Conservation (phyloP, 768 basidiomycete genomes). For the Auricularia cornea region DNA sequence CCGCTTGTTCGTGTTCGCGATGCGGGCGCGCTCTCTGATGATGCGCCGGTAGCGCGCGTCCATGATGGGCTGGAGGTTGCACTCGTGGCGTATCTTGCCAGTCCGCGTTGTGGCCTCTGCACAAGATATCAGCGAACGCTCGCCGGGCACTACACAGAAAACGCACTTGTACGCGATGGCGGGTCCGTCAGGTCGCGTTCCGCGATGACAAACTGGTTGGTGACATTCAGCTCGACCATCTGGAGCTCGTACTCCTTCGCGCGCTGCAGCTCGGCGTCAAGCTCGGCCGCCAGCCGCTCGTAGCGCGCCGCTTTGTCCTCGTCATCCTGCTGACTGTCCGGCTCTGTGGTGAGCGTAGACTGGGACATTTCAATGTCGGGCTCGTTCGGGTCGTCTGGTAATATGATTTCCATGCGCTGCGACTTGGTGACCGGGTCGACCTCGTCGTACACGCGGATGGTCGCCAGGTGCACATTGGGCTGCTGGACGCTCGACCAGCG, state of each 20-base stretch:
- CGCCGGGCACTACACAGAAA: too few species aligned
- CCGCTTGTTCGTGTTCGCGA: slow-evolving; percentile 57
- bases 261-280: not conserved
- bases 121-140: not conserved
- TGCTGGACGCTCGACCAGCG: slow-evolving; percentile 70
- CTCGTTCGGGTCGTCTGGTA: slow-evolving; percentile 43
- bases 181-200: slow-evolving; percentile 50
- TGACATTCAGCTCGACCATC: slow-evolving; percentile 76
- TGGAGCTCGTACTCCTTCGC: slow-evolving; percentile 74
- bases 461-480: slow-evolving; percentile 75
- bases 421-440: slow-evolving; percentile 35
- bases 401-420: slow-evolving; percentile 54
- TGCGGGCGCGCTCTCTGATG: slow-evolving; percentile 57
- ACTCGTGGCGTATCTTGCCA: slow-evolving; percentile 75
- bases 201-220: slow-evolving; percentile 80
- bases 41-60: slow-evolving; percentile 60
- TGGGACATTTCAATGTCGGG: not conserved
- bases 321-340: not conserved
- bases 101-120: slow-evolving; percentile 34
- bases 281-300: not conserved
- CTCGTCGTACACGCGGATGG: slow-evolving; percentile 66
- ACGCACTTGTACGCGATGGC: slow-evolving; percentile 8
- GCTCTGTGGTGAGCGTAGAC: not conserved
- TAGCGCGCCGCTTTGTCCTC: not conserved
- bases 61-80: slow-evolving; percentile 61